phyloP scores from a whole-genome alignment of 768 basidiomycete genomes.

The Mycena rosella region DNA sequence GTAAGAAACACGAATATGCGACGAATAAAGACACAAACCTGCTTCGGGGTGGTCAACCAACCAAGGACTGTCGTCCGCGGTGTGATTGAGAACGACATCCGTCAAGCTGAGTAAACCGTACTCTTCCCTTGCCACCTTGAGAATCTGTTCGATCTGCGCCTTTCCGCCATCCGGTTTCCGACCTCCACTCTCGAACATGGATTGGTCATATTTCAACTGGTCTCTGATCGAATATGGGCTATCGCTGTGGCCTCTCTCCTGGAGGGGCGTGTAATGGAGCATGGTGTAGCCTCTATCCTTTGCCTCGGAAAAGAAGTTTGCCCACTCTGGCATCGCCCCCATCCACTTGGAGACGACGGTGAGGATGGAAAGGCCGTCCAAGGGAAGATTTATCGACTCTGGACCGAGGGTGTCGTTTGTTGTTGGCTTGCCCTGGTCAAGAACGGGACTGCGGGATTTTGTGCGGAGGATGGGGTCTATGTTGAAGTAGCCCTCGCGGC shows the following conservation, averaged over 20 bases:
- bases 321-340: constrained; percentile 87
- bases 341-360: constrained; percentile 99
- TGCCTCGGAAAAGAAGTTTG: constrained; percentile 83
- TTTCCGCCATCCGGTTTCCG: constrained; percentile 63
- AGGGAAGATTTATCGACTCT: constrained; percentile 75
- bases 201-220: constrained; percentile 86
- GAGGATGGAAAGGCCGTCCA: constrained; percentile 90
- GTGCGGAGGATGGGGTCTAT: constrained; percentile 90
- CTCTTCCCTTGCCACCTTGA: constrained; percentile 82
- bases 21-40: constrained; percentile 60
- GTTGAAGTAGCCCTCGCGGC: constrained; percentile 95
- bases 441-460: constrained; percentile 80
- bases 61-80: constrained; percentile 95
- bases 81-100: constrained; percentile 98
- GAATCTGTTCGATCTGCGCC: constrained; percentile 69
- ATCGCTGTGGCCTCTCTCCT: constrained; percentile 89
- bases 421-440: constrained; percentile 68
- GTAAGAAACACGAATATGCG: neutral
- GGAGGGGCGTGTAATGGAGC: constrained; percentile 96
- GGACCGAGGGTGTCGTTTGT: constrained; percentile 66
- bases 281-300: constrained; percentile 95
- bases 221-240: constrained; percentile 96
- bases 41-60: constrained; percentile 95
- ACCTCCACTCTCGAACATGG: constrained; percentile 65
- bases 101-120: constrained; percentile 92